A percentile compares a stretch with the other conserved stretches of the same genome.
These are phyloP conservation scores for Malus fusca DNA, from an alignment of 306 rosid genomes.

Conservation along the genomic window DNA sequence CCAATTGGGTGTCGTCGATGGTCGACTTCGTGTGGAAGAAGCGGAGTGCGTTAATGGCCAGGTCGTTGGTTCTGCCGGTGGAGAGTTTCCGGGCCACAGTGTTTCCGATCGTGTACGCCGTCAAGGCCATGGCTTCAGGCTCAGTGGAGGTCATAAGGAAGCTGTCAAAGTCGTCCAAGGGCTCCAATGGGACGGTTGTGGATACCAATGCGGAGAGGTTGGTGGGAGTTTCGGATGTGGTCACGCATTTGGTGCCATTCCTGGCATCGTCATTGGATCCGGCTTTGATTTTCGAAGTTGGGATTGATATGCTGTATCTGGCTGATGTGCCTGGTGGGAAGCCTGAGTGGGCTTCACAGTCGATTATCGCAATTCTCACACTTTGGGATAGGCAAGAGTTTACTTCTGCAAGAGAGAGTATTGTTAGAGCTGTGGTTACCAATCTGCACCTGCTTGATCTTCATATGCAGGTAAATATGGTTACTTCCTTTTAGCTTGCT, in stretches of 20 bases:
- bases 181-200: slow-evolving; percentile 19
- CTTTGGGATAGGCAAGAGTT: slow-evolving; percentile 97
- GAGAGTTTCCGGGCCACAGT: slow-evolving; percentile 86
- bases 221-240: slow-evolving; percentile 91
- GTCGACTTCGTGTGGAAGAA: slow-evolving; percentile 93
- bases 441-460: slow-evolving; percentile 95
- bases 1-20: slow-evolving; percentile 95
- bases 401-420: slow-evolving; percentile 89
- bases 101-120: slow-evolving; percentile 79
- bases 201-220: slow-evolving; percentile 75
- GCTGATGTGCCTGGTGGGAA: slow-evolving; percentile 99
- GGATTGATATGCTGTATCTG: slow-evolving; percentile 85
- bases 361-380: slow-evolving; percentile 84
- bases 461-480: slow-evolving; percentile 76
- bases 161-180: slow-evolving; percentile 62
- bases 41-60: slow-evolving; percentile 84
- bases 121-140: slow-evolving; percentile 88
- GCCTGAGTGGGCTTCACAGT: slow-evolving; percentile 96
- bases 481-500: not conserved
- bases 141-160: slow-evolving; percentile 69
- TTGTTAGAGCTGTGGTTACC: slow-evolving; percentile 95
- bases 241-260: slow-evolving; percentile 86
- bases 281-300: slow-evolving; percentile 87
- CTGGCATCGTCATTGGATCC: slow-evolving; percentile 91
- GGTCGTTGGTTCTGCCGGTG: slow-evolving; percentile 80